Base-by-base conservation (phyloP, 129 eudicot genomes). In the Tanacetum coccineum region DNA sequence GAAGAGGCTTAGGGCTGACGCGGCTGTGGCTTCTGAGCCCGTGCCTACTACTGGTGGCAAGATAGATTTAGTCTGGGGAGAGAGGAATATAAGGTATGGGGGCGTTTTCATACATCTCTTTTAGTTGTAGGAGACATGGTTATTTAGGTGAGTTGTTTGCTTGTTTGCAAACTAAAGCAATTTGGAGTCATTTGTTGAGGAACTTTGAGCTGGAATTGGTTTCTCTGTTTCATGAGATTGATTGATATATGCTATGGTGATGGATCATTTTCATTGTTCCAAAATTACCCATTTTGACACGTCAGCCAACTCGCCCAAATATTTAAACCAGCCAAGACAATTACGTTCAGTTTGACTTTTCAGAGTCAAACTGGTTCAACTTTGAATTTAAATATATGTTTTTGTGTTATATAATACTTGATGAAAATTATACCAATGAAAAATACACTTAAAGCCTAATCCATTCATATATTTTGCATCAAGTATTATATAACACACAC, bases 211-310 rank as follows among this genome's bases (percentile, higher is more conserved):
- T 92, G 70, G 96, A 92, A 66, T 76, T 92, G 68, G 52, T 83
- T 45, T 92, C 98, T 25, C 98, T 95, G 3, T 92, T 92, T 32
- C 98, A 96, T 1, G 98, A 92, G 76, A 86, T 81, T 3, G 98
- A 92, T 36, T 92, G 98, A n/a, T n/a, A 95, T 88, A 92, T 21
- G 98, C 98, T 1, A 88, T 92, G 96, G 98, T 92, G 66, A n/a
- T n/a, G n/a, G n/a, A n/a, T n/a, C n/a, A n/a, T n/a, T n/a, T n/a
- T n/a, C n/a, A 36, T 9, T 36, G 42, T 36, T 36, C 42, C 42
- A 36, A 36, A 36, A 36, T 7, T 25, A 22, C 62, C 62, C 40
- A 25, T 25, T 55, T 55, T 55, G 61, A 21, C 28, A 6, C 13
- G 61, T 55, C 25, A 21, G 8, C 17, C n/a, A 12, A 25, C 32